Evolutionary conservation across 345 rosid species (phyloP), one percentile per base, ranked within the genome.

Genomic region (Firmiana major): DNA sequence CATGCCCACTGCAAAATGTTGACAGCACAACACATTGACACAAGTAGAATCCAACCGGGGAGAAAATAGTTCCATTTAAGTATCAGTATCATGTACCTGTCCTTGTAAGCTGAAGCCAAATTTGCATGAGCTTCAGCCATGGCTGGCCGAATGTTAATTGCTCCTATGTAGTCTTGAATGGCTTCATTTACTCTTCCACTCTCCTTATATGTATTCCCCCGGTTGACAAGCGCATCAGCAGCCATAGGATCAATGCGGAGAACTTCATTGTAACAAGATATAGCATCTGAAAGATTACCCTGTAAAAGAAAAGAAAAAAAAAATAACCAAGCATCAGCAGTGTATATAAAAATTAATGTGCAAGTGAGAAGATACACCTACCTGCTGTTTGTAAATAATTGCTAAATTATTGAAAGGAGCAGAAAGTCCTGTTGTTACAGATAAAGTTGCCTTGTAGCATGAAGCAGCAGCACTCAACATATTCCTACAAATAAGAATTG

Each of bases 61-160:
- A 68, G 36, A 45, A 45, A 45, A 13, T 43, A 15, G 9, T 10
- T 45, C 36, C 38, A 68, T 24, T 45, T 45, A 68, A 45, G 54
- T 45, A 13, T 22, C 54, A 24, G 3, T 31, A 31, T 31, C 34
- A 31, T n/a, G 7, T 24, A 93, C 99, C 99, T 96, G 84, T 96
- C 99, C 82, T 96, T 96, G 81, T 96, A 96, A 77, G 99, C 99
- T 16, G 99, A 96, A 78, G 99, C 99, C 80, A 96, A 84, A 84
- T 96, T 96, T 79, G 99, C 98, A 88, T 96, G 99, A 46, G 99
- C 99, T 87, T 96, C 99, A 74, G 99, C 97, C 99, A 96, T 96
- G 31, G 89, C 66, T 36, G 99, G 99, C 66, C 97, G 86, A 74
- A 91, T 80, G 63, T 17, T 91, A 62, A 96, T 93, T 65, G 99